A percentile compares a stretch with the other conserved stretches of the same genome.
These are phyloP conservation scores for Teunomyces kruisii DNA, from an alignment of 805 yeast genomes.

Conservation along the genomic window DNA sequence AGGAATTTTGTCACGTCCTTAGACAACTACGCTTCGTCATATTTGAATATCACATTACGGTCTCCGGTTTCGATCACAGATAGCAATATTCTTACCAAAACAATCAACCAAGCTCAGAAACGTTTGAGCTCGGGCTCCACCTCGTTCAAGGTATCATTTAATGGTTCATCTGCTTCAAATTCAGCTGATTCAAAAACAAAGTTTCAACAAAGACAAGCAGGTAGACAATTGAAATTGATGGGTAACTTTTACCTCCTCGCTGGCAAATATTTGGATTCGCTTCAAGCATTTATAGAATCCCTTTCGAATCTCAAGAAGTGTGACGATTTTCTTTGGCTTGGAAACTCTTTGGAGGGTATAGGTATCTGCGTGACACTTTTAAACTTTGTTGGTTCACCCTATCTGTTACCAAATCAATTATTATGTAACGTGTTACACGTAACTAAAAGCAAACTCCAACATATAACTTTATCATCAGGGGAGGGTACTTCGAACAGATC, in stretches of 20 bases:
- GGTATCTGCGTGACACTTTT: constrained; percentile 65
- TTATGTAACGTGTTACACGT: constrained; percentile 32
- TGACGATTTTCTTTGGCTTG: constrained; percentile 85
- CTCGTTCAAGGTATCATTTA: constrained; percentile 33
- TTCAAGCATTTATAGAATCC: constrained; percentile 75
- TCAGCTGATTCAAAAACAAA: constrained; percentile 29
- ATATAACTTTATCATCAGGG: constrained; percentile 15
- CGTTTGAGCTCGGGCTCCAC: constrained; percentile 38
- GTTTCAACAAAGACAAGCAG: constrained; percentile 50
- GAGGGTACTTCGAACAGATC: constrained; percentile 4
- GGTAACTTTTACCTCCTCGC: constrained; percentile 79
- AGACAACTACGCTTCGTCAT: constrained; percentile 69
- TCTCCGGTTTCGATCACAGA: constrained; percentile 73
- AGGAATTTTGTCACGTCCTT: constrained; percentile 61
- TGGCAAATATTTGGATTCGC: constrained; percentile 73
- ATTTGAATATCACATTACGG: constrained; percentile 74
- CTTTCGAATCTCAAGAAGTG: constrained; percentile 54
- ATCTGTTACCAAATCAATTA: constrained; percentile 45
- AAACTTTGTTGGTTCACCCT: constrained; percentile 53
- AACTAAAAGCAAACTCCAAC: constrained; percentile 23
- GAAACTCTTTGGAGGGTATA: constrained; percentile 80
- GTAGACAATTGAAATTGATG: constrained; percentile 71
- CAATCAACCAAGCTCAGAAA: constrained; percentile 44
- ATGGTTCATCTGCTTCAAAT: constrained; percentile 6
- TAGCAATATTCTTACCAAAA: constrained; percentile 36